Base-by-base conservation (phyloP, 768 basidiomycete genomes). In the Termitomyces sp. region DNA sequence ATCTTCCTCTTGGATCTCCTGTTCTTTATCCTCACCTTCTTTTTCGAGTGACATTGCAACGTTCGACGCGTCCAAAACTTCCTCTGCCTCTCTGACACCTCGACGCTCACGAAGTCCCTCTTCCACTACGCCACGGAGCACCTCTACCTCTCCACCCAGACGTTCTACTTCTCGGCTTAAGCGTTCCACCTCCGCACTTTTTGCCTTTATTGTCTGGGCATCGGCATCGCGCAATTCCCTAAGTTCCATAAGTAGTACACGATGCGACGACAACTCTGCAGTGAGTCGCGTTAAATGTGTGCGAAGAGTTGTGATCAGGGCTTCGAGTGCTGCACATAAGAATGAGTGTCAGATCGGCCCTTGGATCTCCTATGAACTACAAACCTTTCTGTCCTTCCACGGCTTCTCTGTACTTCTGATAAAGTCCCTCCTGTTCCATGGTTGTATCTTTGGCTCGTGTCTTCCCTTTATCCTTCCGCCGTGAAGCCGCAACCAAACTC, bases 301-400 rank as follows among this genome's bases (percentile, higher is more conserved):
- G 5, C 88, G 85, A 12, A 97, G 80, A 0, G 85, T 86, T 3
- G 76, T 69, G 52, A 95, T 87, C 6, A 96, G 75, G 0, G 87
- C 83, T 70, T 96, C 94, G 2, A 97, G 75, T 16, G 90, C 94
- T 95, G 15, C 8, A 10, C 29, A 55, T 29, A 16, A 55, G 65
- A 53, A 66, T 46, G n/a, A 70, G 72, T 78, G 45, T n/a, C n/a
- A 20, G 26, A 36, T n/a, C 54, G 48, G 3, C 15, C 46, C 18
- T 56, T 50, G 57, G 59, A 44, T 20, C 16, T 50, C 26, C 33
- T 39, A 31, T 39, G 47, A 34, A n/a, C 10, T n/a, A 66, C 71
- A 10, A 51, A 93, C 92, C 91, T 78, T 91, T 91, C 70, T 94
- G 94, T 70, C 94, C 92, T 60, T 91, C 88, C 0, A 95, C 88